These are phyloP conservation scores for Penicillium brevicompactum DNA, from an alignment of 2,329 filamentous ascomycete species.

Conservation along the genomic window DNA sequence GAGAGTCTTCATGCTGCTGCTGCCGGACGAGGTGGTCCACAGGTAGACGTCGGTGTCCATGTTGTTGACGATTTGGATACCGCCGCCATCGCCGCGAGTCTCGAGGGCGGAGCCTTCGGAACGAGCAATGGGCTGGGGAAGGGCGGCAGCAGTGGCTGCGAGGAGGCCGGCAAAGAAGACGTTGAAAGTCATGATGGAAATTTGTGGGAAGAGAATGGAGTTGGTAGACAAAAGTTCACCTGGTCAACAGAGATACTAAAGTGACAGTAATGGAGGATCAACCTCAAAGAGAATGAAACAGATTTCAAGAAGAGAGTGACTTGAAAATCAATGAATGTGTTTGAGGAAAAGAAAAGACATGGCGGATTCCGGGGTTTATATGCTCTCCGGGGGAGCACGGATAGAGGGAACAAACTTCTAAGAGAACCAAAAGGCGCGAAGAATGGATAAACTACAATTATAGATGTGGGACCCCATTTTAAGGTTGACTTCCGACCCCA, in stretches of 20 bases:
- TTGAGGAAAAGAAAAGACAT: constrained; percentile 1
- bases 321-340: constrained; percentile 14
- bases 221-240: constrained; percentile 2
- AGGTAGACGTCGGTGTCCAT: constrained; percentile 32
- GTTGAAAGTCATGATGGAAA: constrained; percentile 18
- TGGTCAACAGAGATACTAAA: constrained; percentile 5
- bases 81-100: constrained; percentile 17
- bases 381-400: constrained; percentile 2
- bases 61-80: constrained; percentile 37
- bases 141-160: constrained; percentile 21
- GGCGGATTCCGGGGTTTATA: constrained; percentile 2
- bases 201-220: constrained; percentile 9
- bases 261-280: constrained; percentile 9
- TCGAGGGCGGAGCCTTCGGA: constrained; percentile 9
- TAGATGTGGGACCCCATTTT: constrained; percentile 3
- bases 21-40: constrained; percentile 32
- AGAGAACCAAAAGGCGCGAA: constrained; percentile 1
- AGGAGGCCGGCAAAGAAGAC: constrained; percentile 23
- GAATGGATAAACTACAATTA: constrained; percentile 10
- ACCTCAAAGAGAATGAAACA: constrained; percentile 6
- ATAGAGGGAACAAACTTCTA: not conserved
- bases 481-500: constrained; percentile 4
- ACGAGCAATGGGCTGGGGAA: constrained; percentile 11
- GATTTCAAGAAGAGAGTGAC: constrained; percentile 15
- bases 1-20: constrained; percentile 30